A percentile compares a stretch with the other conserved stretches of the same genome.
phyloP scores from a whole-genome alignment of 352 stramenopile species.

The Globisporangium mamillatum region DNA sequence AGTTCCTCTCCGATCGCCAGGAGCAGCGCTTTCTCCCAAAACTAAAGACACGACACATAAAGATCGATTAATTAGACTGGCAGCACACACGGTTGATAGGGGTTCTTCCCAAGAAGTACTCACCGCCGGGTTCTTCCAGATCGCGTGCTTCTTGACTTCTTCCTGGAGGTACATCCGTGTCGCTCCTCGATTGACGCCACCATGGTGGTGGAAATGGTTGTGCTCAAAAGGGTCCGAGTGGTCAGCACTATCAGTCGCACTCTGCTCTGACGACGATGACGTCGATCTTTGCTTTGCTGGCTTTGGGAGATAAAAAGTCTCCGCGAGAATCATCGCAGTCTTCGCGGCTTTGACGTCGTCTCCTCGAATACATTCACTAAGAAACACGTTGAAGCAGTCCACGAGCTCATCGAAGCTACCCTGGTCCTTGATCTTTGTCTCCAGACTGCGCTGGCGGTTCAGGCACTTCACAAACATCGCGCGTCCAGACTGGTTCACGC shows the following conservation, averaged over 20 bases:
- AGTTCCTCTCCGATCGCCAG: constrained; percentile 82
- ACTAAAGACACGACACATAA: constrained; percentile 25
- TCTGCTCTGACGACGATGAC: constrained; percentile 13
- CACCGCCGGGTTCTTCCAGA: constrained; percentile 80
- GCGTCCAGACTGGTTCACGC: constrained; percentile 35
- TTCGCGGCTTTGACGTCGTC: constrained; percentile 84
- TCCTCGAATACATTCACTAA: constrained; percentile 70
- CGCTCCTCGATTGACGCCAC: constrained; percentile 30
- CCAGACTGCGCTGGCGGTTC: constrained; percentile 77
- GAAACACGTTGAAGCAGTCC: constrained; percentile 65
- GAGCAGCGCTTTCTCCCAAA: constrained; percentile 85
- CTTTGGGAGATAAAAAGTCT: constrained; percentile 69
- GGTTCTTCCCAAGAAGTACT: constrained; percentile 3
- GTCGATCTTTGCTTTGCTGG: background rate
- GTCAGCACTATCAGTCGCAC: background rate
- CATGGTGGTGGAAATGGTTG: constrained; percentile 11
- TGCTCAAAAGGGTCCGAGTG: background rate
- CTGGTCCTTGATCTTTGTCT: constrained; percentile 66
- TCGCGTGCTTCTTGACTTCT: constrained; percentile 79
- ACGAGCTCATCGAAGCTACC: constrained; percentile 61
- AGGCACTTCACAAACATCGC: constrained; percentile 79
- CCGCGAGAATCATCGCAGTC: constrained; percentile 84
- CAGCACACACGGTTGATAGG: background rate
- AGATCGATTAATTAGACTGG: background rate
- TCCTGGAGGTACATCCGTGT: constrained; percentile 76